Conservation (phyloP, 2,329 filamentous ascomycete genomes). For the Microdochium paspali region DNA sequence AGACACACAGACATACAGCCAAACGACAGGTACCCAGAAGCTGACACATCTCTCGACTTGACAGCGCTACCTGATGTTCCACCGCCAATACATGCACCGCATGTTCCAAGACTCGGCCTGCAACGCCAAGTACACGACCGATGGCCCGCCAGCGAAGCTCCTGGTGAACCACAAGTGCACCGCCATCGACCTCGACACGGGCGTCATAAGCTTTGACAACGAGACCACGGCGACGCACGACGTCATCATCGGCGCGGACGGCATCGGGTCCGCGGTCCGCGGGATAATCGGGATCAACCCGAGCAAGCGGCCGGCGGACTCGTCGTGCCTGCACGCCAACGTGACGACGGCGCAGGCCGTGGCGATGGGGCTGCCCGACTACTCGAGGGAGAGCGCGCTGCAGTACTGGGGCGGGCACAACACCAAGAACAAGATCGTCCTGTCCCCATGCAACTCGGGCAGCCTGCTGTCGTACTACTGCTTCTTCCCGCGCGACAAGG, state of each 20-base stretch:
- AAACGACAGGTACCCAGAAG: no score
- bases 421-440: constrained; percentile 58
- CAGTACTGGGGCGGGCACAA: constrained; percentile 65
- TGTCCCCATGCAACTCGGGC: constrained; percentile 59
- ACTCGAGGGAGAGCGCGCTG: constrained; percentile 48
- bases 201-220: constrained; percentile 43
- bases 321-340: constrained; percentile 56
- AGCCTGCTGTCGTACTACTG: constrained; percentile 60
- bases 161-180: constrained; percentile 28
- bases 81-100: constrained; percentile 40
- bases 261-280: constrained; percentile 57
- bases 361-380: constrained; percentile 51
- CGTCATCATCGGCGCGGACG: constrained; percentile 54
- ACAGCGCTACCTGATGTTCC: constrained; percentile 48
- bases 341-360: constrained; percentile 52
- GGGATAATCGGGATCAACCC: constrained; percentile 53
- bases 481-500: constrained; percentile 52
- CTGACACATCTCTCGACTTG: neutral
- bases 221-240: constrained; percentile 42
- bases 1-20: no score
- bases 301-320: constrained; percentile 47
- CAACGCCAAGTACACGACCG: constrained; percentile 16
- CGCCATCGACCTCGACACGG: constrained; percentile 40
- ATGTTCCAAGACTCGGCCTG: constrained; percentile 29
- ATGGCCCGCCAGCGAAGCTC: constrained; percentile 18